Conservation (phyloP, 2,329 filamentous ascomycete genomes). For the Xylariaceae sp. region DNA sequence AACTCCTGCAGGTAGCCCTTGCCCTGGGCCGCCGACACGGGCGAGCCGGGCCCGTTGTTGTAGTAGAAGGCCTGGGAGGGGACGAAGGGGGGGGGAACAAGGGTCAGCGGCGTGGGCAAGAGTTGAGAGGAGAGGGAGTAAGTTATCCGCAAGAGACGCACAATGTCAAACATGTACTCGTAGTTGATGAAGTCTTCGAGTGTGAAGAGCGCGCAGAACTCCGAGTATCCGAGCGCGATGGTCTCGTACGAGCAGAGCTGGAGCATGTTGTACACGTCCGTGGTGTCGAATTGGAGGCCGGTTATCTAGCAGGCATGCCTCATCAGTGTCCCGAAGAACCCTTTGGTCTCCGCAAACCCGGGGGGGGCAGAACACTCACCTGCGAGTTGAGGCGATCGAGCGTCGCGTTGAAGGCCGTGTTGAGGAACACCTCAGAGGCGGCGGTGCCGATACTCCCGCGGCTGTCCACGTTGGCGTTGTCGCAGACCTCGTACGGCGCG, state of each 20-base stretch:
- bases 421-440: slow-evolving; percentile 15
- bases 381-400: slow-evolving; percentile 22
- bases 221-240: slow-evolving; percentile 32
- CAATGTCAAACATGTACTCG: slow-evolving; percentile 36
- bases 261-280: slow-evolving; percentile 31
- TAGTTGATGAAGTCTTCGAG: slow-evolving; percentile 35
- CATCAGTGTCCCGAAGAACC: neutral
- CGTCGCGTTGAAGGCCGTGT: slow-evolving; percentile 21
- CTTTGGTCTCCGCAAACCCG: neutral
- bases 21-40: slow-evolving; percentile 26
- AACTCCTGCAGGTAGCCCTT: slow-evolving; percentile 26
- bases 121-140: slow-evolving; percentile 15
- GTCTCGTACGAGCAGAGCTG: slow-evolving; percentile 29
- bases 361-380: slow-evolving; percentile 10
- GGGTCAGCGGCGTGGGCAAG: no score
- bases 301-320: slow-evolving; percentile 8
- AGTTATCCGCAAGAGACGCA: slow-evolving; percentile 21
- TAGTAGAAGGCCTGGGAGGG: slow-evolving; percentile 21
- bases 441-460: slow-evolving; percentile 19
- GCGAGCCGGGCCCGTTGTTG: slow-evolving; percentile 25
- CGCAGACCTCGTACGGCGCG: slow-evolving; percentile 22
- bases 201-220: slow-evolving; percentile 33
- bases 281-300: slow-evolving; percentile 24
- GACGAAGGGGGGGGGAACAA: no score
- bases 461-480: slow-evolving; percentile 16